These are phyloP conservation scores for Cordyceps farinosa DNA, from an alignment of 2,329 filamentous ascomycete genomes.

Conservation along the genomic window DNA sequence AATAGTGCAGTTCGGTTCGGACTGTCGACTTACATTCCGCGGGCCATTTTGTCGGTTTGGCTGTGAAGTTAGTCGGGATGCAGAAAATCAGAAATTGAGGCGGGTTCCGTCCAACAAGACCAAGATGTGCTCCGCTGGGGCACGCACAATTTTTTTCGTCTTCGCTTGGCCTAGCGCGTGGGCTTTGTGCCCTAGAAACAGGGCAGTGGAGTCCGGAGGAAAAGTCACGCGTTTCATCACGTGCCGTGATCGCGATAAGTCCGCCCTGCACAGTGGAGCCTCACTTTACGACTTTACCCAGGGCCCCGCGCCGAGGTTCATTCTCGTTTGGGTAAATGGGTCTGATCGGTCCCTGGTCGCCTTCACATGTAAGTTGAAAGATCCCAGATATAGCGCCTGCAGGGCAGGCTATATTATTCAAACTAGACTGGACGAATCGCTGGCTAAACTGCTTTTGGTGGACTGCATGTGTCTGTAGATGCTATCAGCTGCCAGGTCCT, in stretches of 20 bases:
- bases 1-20: slow-evolving; percentile 1
- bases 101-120: slow-evolving; percentile 21
- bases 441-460: slow-evolving; percentile 13
- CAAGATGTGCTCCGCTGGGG: slow-evolving; percentile 27
- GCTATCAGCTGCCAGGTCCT: slow-evolving; percentile 11
- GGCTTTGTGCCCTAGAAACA: slow-evolving; percentile 34
- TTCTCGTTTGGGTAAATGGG: slow-evolving; percentile 6
- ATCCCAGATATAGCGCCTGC: not conserved
- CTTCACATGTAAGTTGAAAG: slow-evolving; percentile 9
- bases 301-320: slow-evolving; percentile 11
- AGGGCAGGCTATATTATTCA: slow-evolving; percentile 5
- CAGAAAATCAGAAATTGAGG: slow-evolving; percentile 30
- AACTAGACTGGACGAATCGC: slow-evolving; percentile 7
- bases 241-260: slow-evolving; percentile 12
- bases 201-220: not conserved
- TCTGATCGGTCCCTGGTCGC: not conserved
- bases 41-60: slow-evolving; percentile 55
- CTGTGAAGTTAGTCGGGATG: slow-evolving; percentile 37
- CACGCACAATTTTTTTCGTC: slow-evolving; percentile 30
- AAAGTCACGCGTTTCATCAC: slow-evolving; percentile 15
- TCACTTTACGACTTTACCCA: not conserved
- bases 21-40: slow-evolving; percentile 55
- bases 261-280: not conserved
- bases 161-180: slow-evolving; percentile 27
- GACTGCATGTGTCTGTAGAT: slow-evolving; percentile 8